phyloP scores from a whole-genome alignment of 805 yeast genomes.

The Ogataea wickerhamii region DNA sequence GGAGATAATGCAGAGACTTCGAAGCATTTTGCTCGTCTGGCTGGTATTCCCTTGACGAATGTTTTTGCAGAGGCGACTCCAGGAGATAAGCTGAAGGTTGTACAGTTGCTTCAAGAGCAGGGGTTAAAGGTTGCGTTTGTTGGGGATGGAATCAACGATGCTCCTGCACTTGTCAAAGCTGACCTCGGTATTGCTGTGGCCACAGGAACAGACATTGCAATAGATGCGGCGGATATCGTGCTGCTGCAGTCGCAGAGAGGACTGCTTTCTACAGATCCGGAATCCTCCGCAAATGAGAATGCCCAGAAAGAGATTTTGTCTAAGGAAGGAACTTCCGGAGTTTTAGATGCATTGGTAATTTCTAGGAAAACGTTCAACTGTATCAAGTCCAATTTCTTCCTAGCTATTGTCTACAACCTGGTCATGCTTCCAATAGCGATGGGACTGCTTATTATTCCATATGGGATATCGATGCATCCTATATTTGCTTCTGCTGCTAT shows the following conservation, averaged over 20 bases:
- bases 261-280: constrained; percentile 1
- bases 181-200: constrained; percentile 90
- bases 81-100: constrained; percentile 65
- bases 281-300: constrained; percentile 15
- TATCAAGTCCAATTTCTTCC: constrained; percentile 75
- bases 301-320: constrained; percentile 20
- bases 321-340: constrained; percentile 39
- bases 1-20: constrained; percentile 79
- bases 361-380: constrained; percentile 66
- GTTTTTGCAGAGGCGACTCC: constrained; percentile 79
- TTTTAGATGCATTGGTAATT: constrained; percentile 61
- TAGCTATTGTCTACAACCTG: constrained; percentile 83
- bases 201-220: constrained; percentile 92
- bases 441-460: constrained; percentile 78
- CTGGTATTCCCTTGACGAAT: constrained; percentile 62
- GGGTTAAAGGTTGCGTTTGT: constrained; percentile 69
- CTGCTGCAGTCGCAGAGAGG: constrained; percentile 44
- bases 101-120: constrained; percentile 49
- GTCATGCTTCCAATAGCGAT: constrained; percentile 91
- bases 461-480: constrained; percentile 76
- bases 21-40: constrained; percentile 53
- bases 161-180: constrained; percentile 89
- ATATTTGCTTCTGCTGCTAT: constrained; percentile 87
- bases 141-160: constrained; percentile 98
- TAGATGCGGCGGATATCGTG: constrained; percentile 94